A percentile compares a stretch with the other conserved stretches of the same genome.
These are phyloP conservation scores for Cercospora canescens DNA, from an alignment of 2,329 filamentous ascomycete species.

Conservation along the genomic window DNA sequence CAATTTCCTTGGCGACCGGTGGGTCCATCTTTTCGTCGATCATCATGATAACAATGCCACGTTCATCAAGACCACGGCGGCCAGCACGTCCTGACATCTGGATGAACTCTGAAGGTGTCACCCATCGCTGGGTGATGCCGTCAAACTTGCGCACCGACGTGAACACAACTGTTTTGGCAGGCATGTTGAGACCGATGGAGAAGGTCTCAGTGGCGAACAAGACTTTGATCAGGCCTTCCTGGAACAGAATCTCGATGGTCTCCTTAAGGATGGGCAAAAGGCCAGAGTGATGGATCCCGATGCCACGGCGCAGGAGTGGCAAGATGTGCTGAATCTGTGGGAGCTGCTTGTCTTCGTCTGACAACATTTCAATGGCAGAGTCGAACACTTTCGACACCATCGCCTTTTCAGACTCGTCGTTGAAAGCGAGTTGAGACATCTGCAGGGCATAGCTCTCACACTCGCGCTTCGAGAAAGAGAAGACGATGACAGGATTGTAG, in stretches of 20 bases:
- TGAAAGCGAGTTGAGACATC: slow-evolving; percentile 87
- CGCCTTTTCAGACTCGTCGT: slow-evolving; percentile 90
- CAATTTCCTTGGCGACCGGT: slow-evolving; percentile 88
- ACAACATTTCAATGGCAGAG: slow-evolving; percentile 88
- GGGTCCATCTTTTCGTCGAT: slow-evolving; percentile 96
- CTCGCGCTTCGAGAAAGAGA: slow-evolving; percentile 98
- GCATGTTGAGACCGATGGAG: slow-evolving; percentile 98
- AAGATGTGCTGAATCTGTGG: slow-evolving; percentile 90
- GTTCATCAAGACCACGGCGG: slow-evolving; percentile 93
- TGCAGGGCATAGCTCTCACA: slow-evolving; percentile 88
- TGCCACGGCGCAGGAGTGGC: slow-evolving; percentile 83
- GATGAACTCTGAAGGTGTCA: slow-evolving; percentile 94
- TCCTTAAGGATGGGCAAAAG: slow-evolving; percentile 95
- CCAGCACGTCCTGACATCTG: slow-evolving; percentile 98
- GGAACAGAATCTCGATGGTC: slow-evolving; percentile 98
- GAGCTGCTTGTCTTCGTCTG: slow-evolving; percentile 83
- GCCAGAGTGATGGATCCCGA: slow-evolving; percentile 96
- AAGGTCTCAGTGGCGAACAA: slow-evolving; percentile 98
- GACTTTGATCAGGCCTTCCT: slow-evolving; percentile 96
- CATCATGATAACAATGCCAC: slow-evolving; percentile 99
- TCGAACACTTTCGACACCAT: slow-evolving; percentile 94
- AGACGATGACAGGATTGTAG: slow-evolving; percentile 97
- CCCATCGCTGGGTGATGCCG: slow-evolving; percentile 73
- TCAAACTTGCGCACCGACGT: slow-evolving; percentile 96
- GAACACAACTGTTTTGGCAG: slow-evolving; percentile 98